Evolutionary conservation across 2,329 filamentous ascomycete species (phyloP), one percentile per base, ranked within the genome.

Genomic region (Monascus ruber): DNA sequence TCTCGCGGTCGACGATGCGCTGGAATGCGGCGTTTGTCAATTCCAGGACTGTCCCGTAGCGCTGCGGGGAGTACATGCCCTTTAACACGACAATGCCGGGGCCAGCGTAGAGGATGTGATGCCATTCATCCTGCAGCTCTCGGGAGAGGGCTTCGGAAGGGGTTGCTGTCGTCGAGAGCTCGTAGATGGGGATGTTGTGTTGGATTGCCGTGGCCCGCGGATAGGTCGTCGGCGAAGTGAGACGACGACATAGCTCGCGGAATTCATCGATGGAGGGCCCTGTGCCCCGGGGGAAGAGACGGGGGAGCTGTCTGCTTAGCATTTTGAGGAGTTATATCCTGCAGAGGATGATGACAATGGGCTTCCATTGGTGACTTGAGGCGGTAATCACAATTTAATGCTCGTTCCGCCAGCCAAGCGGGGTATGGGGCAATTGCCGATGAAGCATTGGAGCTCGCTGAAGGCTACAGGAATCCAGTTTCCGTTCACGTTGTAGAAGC

Each of bases 61-160:
- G 46, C 42, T 69, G 49, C n/a, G 58, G 57, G 11, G 42, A 11
- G 58, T 71, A 72, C 50, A 80, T 69, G 38, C 63, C 58, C 36
- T 72, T 68, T 3, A 76, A 64, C n/a, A 78, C 69, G 44, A 77
- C 70, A 9, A 80, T 73, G 4, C 77, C 77, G 0, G 77, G 74
- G 0, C 77, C 77, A 1, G 64, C 59, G 40, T 69, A 62, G 2
- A 81, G 68, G 40, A 75, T 66, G 42, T 74, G 65, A 48, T 78
- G 70, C 69, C 74, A 76, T 60, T 80, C 77, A 45, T 79, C 70
- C 53, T 79, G 74, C 2, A 79, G 65, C 4, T 54, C 49, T 10
- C 58, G 45, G 26, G 60, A 50, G n/a, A 55, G 49, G 1, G 46
- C 34, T 5, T 48, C 8, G 25, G 62, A 54, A 0, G 59, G 42